Conservation (phyloP, 495 filamentous ascomycete genomes). For the Jackrogersella minutella region DNA sequence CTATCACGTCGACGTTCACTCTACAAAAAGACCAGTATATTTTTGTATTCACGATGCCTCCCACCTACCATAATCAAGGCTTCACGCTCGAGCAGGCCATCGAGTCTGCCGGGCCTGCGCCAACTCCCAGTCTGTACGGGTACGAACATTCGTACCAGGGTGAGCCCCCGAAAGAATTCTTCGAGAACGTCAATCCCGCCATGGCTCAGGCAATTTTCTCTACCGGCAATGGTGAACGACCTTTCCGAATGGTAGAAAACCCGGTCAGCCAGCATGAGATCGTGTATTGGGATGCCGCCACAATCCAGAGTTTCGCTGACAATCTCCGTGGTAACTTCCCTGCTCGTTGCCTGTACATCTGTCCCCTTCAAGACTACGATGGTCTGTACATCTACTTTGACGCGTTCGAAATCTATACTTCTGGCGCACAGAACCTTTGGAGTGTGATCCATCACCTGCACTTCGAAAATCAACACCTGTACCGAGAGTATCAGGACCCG, state of each 20-base stretch:
- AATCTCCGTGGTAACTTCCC: slow-evolving; percentile 45
- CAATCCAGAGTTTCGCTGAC: slow-evolving; percentile 44
- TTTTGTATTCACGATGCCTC: slow-evolving; percentile 1
- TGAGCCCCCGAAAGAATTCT: slow-evolving; percentile 40
- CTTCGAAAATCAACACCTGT: slow-evolving; percentile 43
- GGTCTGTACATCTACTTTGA: slow-evolving; percentile 64
- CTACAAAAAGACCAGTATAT: not conserved
- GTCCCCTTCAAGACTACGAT: slow-evolving; percentile 27
- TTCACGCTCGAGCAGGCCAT: slow-evolving; percentile 24
- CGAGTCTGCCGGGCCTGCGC: slow-evolving; percentile 5
- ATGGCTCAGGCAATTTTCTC: slow-evolving; percentile 48
- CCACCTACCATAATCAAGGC: not conserved
- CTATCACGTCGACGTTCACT: not conserved
- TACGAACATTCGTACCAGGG: slow-evolving; percentile 1
- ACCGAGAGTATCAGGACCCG: not conserved
- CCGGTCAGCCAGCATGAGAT: slow-evolving; percentile 37
- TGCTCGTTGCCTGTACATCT: slow-evolving; percentile 43
- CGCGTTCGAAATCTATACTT: slow-evolving; percentile 55
- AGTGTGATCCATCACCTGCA: slow-evolving; percentile 44
- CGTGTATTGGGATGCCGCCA: slow-evolving; percentile 28
- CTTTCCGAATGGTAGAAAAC: slow-evolving; percentile 38
- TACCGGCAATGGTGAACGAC: slow-evolving; percentile 32
- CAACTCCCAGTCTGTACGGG: not conserved
- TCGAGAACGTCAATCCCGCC: slow-evolving; percentile 35
- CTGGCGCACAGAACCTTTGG: slow-evolving; percentile 56